Conservation (phyloP, 768 basidiomycete species). For the Rhodotorula diobovata region DNA sequence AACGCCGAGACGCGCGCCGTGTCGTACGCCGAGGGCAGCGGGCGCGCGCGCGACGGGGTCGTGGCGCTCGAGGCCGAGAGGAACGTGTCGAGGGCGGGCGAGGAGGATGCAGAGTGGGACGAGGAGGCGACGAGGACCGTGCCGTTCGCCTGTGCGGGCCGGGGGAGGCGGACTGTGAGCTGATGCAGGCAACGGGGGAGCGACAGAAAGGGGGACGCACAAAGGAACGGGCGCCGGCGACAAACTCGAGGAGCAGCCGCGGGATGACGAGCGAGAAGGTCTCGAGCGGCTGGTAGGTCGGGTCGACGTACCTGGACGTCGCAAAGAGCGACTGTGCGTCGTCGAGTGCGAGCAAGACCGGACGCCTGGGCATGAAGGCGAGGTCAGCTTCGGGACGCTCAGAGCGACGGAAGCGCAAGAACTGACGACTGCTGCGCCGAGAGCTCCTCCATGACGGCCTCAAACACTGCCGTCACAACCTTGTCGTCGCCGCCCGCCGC, state of each 20-base stretch:
- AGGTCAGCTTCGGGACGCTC: no score
- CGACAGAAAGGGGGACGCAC: neutral
- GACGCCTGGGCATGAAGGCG: neutral
- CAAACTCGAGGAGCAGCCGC: constrained; percentile 30
- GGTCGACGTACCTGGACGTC: constrained; percentile 25
- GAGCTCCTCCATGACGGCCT: constrained; percentile 35
- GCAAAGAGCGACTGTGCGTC: constrained; percentile 31
- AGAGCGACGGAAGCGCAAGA: neutral
- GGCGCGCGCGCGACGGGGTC: neutral
- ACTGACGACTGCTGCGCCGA: constrained; percentile 19
- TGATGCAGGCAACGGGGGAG: neutral
- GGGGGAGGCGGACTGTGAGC: neutral
- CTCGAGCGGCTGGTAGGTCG: constrained; percentile 31
- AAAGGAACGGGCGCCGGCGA: constrained; percentile 24
- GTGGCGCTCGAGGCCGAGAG: neutral
- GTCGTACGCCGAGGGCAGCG: constrained; percentile 11
- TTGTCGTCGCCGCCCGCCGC: constrained; percentile 24
- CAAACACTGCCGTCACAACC: constrained; percentile 24
- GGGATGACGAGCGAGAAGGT: constrained; percentile 33
- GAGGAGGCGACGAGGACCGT: constrained; percentile 21
- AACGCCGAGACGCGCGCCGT: neutral
- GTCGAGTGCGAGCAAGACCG: constrained; percentile 35
- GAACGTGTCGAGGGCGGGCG: constrained; percentile 19
- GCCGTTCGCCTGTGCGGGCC: neutral
- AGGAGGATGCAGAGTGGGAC: neutral